phyloP scores from a whole-genome alignment of 768 basidiomycete species.

The Panus rudis region DNA sequence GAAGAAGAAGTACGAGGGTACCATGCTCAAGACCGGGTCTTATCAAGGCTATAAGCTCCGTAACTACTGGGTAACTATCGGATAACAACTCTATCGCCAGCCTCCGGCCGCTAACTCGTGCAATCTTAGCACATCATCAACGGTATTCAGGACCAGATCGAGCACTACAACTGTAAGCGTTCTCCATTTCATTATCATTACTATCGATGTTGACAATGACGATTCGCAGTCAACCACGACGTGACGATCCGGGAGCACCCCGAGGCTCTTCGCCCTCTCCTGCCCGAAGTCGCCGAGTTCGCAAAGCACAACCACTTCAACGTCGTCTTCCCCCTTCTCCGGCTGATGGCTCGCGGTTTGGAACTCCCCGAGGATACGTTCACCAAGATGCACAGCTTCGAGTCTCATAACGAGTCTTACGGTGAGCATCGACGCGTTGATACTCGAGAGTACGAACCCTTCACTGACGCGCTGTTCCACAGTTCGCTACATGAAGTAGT shows the following conservation, averaged over 20 bases:
- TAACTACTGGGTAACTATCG: conserved; percentile 41
- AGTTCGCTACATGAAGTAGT: conserved; percentile 46
- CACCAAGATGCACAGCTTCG: conserved; percentile 32
- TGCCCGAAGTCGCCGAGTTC: conserved; percentile 40
- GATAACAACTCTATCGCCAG: too few species aligned
- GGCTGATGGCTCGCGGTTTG: conserved; percentile 36
- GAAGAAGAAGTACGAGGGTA: conserved; percentile 23
- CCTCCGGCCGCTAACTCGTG: too few species aligned
- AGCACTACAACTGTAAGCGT: conserved; percentile 53
- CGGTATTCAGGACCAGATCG: conserved; percentile 57
- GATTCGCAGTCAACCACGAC: conserved; percentile 40
- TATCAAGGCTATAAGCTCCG: conserved; percentile 52
- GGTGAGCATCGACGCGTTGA: conserved; percentile 17
- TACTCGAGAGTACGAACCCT: background rate
- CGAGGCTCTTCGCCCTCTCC: conserved; percentile 38
- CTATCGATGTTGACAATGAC: background rate
- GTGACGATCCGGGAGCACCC: conserved; percentile 44
- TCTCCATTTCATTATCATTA: background rate
- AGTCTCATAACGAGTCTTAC: conserved; percentile 30
- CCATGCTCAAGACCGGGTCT: conserved; percentile 35
- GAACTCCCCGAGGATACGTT: conserved; percentile 41
- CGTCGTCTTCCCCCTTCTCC: conserved; percentile 31
- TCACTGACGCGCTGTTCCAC: background rate
- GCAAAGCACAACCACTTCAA: conserved; percentile 30
- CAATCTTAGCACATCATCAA: conserved; percentile 49